Base-by-base conservation (phyloP, 176 grass and related monocot genomes). In the Tillandsia fasciculata region DNA sequence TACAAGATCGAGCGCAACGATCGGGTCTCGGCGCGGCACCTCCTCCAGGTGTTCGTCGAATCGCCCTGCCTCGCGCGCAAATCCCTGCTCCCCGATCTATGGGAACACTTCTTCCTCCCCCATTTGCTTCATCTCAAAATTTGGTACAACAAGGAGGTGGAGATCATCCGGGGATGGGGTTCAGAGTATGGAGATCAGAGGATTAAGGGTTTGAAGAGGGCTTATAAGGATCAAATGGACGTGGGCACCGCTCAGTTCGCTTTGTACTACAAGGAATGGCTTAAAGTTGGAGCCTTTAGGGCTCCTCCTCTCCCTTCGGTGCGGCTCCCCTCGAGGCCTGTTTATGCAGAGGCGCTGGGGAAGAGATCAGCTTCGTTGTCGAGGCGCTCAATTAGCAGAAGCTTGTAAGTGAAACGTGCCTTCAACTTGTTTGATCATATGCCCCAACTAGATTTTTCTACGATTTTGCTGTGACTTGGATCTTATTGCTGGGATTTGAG, bases 221-320 rank as follows among this genome's bases (percentile, higher is more conserved):
- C 86, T 24, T 99, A 93, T 77, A 83, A 86, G 69, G 89, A 99
- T 67, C 89, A 93, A 20, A 85, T 99, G 84, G 77, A 99, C 69
- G 72, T n/a, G 9, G 94, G 94, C 70, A 99, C 94, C 0, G 83
- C 77, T 10, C 80, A 79, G 69, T 99, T 99, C 18, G 87, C 94
- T 12, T 72, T 80, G 14, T 99, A 93, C 84, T 99, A 99, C 74
- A 99, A 92, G 77, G 89, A 99, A 52, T 93, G 94, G 94, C 84
- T 99, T 72, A 90, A 84, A 64, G 68, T 64, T 9, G 86, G 86
- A 1, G 86, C 48, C 33, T 42, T 42, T 10, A 66, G 82, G 63
- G 82, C 79, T 13, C 89, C 94, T 58, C 79, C 77, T 0, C 50
- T 75, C 50, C 94, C 94, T 13, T 70, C 75, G 2, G 89, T 99